phyloP scores from a whole-genome alignment of 768 basidiomycete genomes.

The Hericium coralloides region DNA sequence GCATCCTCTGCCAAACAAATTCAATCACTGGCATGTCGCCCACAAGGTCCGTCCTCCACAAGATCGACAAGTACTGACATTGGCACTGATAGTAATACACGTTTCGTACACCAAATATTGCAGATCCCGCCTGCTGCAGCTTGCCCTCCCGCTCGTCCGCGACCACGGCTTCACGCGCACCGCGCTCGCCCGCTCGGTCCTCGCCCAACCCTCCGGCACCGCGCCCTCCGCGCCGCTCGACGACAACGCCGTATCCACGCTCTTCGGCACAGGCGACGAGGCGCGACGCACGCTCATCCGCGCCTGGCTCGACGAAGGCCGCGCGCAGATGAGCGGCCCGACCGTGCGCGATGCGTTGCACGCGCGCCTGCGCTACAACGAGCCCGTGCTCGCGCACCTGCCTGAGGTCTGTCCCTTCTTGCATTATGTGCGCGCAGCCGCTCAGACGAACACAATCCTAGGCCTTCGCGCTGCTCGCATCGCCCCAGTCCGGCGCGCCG shows the following conservation, averaged over 20 bases:
- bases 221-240: conserved; percentile 42
- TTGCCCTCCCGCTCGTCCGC: conserved; percentile 54
- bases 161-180: conserved; percentile 70
- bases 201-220: conserved; percentile 43
- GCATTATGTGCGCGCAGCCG: not conserved
- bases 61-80: not conserved
- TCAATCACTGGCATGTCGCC: not conserved
- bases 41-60: not conserved
- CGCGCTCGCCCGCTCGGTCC: conserved; percentile 55
- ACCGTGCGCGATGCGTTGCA: conserved; percentile 45
- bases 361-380: conserved; percentile 54
- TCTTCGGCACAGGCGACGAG: conserved; percentile 64
- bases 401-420: conserved; percentile 44
- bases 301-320: conserved; percentile 70
- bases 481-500: conserved; percentile 38
- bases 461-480: conserved; percentile 67
- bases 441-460: conserved; percentile 18
- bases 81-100: not conserved
- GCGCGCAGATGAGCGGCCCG: conserved; percentile 35
- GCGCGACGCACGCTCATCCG: conserved; percentile 55
- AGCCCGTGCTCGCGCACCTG: conserved; percentile 52
- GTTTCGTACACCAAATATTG: not conserved
- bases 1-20: not conserved
- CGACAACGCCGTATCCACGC: conserved; percentile 58
- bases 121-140: conserved; percentile 37